Evolutionary conservation across 805 yeast species (phyloP), one percentile per base, ranked within the genome.

Genomic region (Starmerella kuoi): DNA sequence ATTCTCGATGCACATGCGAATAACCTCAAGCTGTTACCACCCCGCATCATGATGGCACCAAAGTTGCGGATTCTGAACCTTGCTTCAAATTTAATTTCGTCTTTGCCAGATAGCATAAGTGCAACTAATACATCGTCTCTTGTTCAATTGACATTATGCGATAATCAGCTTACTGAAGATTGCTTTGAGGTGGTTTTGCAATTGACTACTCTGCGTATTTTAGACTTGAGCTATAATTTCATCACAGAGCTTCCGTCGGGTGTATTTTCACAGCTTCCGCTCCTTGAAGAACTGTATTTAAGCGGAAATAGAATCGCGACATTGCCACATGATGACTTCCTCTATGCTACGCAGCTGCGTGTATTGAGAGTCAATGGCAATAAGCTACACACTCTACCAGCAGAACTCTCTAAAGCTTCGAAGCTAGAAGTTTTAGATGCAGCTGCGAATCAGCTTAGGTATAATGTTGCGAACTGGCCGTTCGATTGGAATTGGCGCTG

Each of bases 401-500:
- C 95, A 0, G 98, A 88, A 56, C 61, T 91, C 37, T 76, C 88
- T 7, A 77, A 77, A 44, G 68, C 86, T 35, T 56, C 62, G 1
- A 69, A 73, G 21, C 63, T 91, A 55, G 72, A 71, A 25, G 79
- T 77, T 8, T 68, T 91, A 28, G 99, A 91, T 63, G 91, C 84
- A 15, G 94, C 96, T 3, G 82, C 93, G 2, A 91, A 91, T 59
- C 79, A 77, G 47, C 66, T 91, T 61, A 82, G 86, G 55, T 91
- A 91, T 61, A 91, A 91, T 54, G 85, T 88, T 42, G 80, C 91
- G 3, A 91, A 91, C 60, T 83, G 86, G 72, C 93, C 91, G 14
- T 88, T 84, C 57, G 98, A 91, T 59, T 91, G 97, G 96, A 91
- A 85, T 61, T 91, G 98, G 98, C 77, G 80, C 53, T 77, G 77